phyloP scores from a whole-genome alignment of 1,139 yeast species.

The Ogataea hybrid region DNA sequence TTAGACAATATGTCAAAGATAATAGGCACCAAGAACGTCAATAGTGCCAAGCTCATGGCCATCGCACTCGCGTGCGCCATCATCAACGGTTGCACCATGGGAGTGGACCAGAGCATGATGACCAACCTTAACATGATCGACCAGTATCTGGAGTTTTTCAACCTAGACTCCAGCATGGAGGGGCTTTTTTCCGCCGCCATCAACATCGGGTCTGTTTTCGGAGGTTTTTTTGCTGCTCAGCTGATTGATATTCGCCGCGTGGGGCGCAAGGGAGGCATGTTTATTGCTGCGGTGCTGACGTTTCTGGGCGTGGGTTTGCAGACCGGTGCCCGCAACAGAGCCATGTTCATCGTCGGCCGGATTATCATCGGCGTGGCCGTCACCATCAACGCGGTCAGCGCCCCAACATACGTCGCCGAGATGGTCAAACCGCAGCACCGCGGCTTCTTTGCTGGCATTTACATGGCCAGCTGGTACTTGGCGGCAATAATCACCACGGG shows the following conservation, averaged over 20 bases:
- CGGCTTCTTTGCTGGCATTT: conserved; percentile 39
- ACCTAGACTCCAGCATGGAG: conserved; percentile 21
- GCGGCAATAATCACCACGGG: conserved; percentile 50
- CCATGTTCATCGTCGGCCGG: conserved; percentile 40
- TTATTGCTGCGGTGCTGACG: conserved; percentile 32
- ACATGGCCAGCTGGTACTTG: conserved; percentile 43
- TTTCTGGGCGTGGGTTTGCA: conserved; percentile 43
- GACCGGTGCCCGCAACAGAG: conserved; percentile 40
- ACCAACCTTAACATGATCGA: conserved; percentile 26
- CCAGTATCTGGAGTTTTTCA: conserved; percentile 22
- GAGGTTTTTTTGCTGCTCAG: conserved; percentile 25
- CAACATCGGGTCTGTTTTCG: conserved; percentile 26
- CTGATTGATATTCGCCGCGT: conserved; percentile 28
- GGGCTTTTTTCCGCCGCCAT: conserved; percentile 26
- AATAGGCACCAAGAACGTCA: conserved; percentile 5
- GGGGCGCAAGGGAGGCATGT: conserved; percentile 38
- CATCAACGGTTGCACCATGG: conserved; percentile 26
- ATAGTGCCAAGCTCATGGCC: conserved; percentile 17
- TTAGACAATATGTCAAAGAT: not conserved
- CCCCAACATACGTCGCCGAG: conserved; percentile 43
- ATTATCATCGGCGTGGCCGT: conserved; percentile 42
- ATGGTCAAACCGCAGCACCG: conserved; percentile 40
- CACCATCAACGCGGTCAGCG: conserved; percentile 36
- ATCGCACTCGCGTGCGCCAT: conserved; percentile 23
- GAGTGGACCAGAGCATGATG: conserved; percentile 28